Evolutionary conservation across 2,329 filamentous ascomycete species (phyloP), one percentile per base, ranked within the genome.

Genomic region (Parafenestella ontariensis): DNA sequence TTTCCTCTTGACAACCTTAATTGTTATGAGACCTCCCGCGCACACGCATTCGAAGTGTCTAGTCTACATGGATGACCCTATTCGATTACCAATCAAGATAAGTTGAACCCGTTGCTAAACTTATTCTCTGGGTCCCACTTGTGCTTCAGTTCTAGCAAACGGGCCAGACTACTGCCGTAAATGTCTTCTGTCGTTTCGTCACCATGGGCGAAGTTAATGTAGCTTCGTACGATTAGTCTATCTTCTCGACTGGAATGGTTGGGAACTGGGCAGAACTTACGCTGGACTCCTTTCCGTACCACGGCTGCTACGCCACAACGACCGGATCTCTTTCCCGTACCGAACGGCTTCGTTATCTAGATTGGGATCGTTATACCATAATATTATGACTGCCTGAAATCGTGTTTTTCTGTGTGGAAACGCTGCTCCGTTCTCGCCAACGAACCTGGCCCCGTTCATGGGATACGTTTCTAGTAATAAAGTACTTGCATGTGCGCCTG

Each of bases 281-380:
- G 31, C 42, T 49, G n/a, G 45, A 49, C 40, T 36, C 29, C 11
- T 17, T 29, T 3, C 39, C 26, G 23, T 15, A 28, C 31, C 44
- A 36, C 37, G 2, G 31, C 37, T 37, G 18, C n/a, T 26, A 34
- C 39, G 24, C 58, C 50, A 63, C 36, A 52, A 13, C 9, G 42
- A 36, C 37, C 49, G 21, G 36, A 45, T 26, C n/a, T 5, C 28
- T 42, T 26, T 48, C 42, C 44, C 76, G 49, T 76, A 77, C 1
- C 29, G 51, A 21, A 69, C 45, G 1, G 76, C 77, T 26, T 59
- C 59, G 1, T 21, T 33, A 46, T 79, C 76, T 4, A 77, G 61
- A 5, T 59, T 58, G 0, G 65, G 46, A 53, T 77, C 71, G 1
- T 58, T 58, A 41, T 78, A 78, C 75, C 74, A 78, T 0, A 75